A percentile compares a stretch with the other conserved stretches of the same genome.
phyloP scores from a whole-genome alignment of 768 basidiomycete species.

The Naganishia friedmannii region DNA sequence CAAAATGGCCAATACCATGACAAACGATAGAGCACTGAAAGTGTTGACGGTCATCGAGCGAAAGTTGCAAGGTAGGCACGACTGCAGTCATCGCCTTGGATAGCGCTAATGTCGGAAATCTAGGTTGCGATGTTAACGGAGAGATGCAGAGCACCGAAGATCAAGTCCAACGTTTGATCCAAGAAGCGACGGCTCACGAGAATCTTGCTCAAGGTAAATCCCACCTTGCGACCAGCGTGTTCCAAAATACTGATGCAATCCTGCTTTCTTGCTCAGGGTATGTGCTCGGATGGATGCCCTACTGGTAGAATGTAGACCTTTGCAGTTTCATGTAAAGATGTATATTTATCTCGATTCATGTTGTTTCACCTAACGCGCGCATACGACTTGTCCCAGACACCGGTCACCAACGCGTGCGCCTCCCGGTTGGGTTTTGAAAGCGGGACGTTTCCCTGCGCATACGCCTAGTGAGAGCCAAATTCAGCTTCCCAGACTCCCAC shows the following conservation, averaged over 20 bases:
- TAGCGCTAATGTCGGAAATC: slow-evolving; percentile 7
- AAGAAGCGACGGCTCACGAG: slow-evolving; percentile 46
- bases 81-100: background rate
- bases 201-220: slow-evolving; percentile 50
- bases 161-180: slow-evolving; percentile 47
- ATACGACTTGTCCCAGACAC: too few species aligned
- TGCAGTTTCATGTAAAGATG: background rate
- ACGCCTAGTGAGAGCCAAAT: background rate
- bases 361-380: background rate
- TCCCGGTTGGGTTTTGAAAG: slow-evolving; percentile 12
- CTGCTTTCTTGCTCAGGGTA: background rate
- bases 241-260: background rate
- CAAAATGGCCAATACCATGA: slow-evolving; percentile 42
- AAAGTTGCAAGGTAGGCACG: slow-evolving; percentile 42
- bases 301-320: background rate
- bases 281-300: slow-evolving; percentile 20
- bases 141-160: slow-evolving; percentile 35
- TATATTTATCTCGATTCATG: background rate
- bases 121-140: slow-evolving; percentile 3
- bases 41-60: slow-evolving; percentile 48
- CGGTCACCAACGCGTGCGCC: slow-evolving; percentile 10
- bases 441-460: slow-evolving; percentile 14
- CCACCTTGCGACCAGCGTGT: background rate
- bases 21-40: slow-evolving; percentile 47
- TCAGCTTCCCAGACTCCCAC: background rate